Base-by-base conservation (phyloP, 2,329 filamentous ascomycete species). In the Paradendryphiella salina region DNA sequence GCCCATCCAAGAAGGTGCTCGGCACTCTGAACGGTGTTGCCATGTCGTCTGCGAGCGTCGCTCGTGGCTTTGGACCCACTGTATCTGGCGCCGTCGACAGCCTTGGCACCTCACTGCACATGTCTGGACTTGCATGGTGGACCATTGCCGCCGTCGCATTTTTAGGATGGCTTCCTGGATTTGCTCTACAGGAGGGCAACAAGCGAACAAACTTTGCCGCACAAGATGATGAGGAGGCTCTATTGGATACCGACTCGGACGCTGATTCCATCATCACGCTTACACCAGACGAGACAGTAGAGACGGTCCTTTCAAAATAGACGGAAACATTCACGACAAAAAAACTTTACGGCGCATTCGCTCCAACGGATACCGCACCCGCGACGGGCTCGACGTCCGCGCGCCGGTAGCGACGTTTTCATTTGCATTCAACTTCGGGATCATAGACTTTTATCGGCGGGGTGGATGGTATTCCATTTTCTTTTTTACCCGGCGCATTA, bases 91-190 rank as follows among this genome's bases (percentile, higher is more conserved):
- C 91, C 21, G 80, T 97, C 18, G 95, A 96, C 73, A 84, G 90
- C 4, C 78, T 87, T 44, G 94, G 94, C 42, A 81, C 95, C 29
- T 81, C 85, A 59, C 81, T 86, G 5, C 91, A 92, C 29, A 93
- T 90, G 70, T 93, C 91, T 4, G 91, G 91, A 15, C 79, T 96
- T 28, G 88, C 91, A 0, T 99, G 94, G 93, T 99, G 94, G 94
- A 86, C 85, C 55, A 92, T 87, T 59, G 90, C 88, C 7, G 65
- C 88, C 3, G 84, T 96, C 26, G 89, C 90, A 28, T 75, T 90
- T 9, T 73, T 85, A 11, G 94, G 92, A 37, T 73, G 70, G 67
- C 56, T 64, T 14, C 70, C 70, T 10, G 66, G 69, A 4, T 60
- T 66, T 52, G 85, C 84, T 69, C 88, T 96, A 74, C 84, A 84